Percentiles rank a stretch among this genome's conserved stretches.
phyloP scores from a whole-genome alignment of 768 basidiomycete species.

The Lactarius deliciosus region DNA sequence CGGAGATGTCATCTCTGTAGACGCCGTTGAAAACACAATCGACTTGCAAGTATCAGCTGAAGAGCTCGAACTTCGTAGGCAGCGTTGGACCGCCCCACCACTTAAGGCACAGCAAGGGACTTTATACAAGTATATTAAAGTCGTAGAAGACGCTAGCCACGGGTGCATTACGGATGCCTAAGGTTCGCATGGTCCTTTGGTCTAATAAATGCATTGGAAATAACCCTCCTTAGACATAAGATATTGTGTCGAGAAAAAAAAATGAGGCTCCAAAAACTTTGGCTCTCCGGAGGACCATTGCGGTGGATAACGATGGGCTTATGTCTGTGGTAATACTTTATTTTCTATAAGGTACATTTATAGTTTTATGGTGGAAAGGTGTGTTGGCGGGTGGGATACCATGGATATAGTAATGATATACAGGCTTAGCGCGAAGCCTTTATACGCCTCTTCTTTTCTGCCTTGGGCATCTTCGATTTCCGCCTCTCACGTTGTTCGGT shows the following conservation, averaged over 20 bases:
- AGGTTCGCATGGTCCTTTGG: constrained; percentile 24
- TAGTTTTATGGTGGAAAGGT: background rate
- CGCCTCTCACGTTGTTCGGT: constrained; percentile 84
- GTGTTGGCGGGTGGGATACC: background rate
- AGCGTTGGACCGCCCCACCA: constrained; percentile 79
- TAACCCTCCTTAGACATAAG: background rate
- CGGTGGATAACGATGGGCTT: background rate
- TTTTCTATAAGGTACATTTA: background rate
- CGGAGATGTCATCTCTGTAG: constrained; percentile 84
- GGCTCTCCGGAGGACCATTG: background rate
- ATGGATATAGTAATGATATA: constrained; percentile 1
- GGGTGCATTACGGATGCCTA: constrained; percentile 90
- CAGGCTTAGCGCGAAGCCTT: constrained; percentile 44
- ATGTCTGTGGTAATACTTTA: background rate
- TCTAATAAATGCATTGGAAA: background rate
- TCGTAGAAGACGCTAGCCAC: constrained; percentile 86
- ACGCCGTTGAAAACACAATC: constrained; percentile 84
- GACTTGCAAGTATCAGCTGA: constrained; percentile 73
- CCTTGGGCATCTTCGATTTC: constrained; percentile 93
- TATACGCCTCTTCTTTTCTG: constrained; percentile 86
- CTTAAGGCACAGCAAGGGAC: constrained; percentile 82
- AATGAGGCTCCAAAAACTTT: background rate
- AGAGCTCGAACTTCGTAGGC: constrained; percentile 72
- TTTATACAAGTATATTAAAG: constrained; percentile 85
- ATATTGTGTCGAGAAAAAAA: background rate